A percentile compares a stretch with the other conserved stretches of the same genome.
Evolutionary conservation across 108 stramenopile species (phyloP).

Genomic region (Stephanodiscus triporus): DNA sequence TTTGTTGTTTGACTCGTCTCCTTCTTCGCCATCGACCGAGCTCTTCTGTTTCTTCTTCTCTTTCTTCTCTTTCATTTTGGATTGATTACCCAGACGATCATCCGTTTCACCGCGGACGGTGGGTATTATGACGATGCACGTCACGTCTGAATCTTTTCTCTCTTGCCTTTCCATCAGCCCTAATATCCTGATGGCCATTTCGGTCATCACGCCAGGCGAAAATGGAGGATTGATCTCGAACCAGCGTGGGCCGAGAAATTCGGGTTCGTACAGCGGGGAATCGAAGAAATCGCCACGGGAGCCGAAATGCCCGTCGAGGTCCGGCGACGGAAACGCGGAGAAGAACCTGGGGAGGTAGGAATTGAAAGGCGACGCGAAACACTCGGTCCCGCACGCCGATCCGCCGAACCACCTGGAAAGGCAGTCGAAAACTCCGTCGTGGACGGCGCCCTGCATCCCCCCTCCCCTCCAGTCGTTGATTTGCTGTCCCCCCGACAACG

Average conservation of each 20-base stretch:
- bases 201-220: slow-evolving; percentile 66
- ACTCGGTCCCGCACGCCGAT: slow-evolving; percentile 51
- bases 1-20: not conserved
- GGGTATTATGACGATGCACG: slow-evolving; percentile 73
- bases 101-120: slow-evolving; percentile 19
- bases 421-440: slow-evolving; percentile 63
- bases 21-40: slow-evolving; percentile 6
- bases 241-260: slow-evolving; percentile 41
- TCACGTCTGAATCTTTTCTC: slow-evolving; percentile 33
- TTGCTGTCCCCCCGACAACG: slow-evolving; percentile 72
- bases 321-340: slow-evolving; percentile 65
- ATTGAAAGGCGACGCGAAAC: slow-evolving; percentile 82
- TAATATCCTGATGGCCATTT: slow-evolving; percentile 61
- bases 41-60: slow-evolving; percentile 15
- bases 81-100: not conserved
- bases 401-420: slow-evolving; percentile 45
- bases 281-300: slow-evolving; percentile 69
- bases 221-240: slow-evolving; percentile 85
- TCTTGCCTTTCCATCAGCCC: slow-evolving; percentile 39
- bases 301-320: slow-evolving; percentile 83
- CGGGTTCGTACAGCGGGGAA: not conserved
- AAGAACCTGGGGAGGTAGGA: slow-evolving; percentile 41
- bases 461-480: slow-evolving; percentile 70
- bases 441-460: slow-evolving; percentile 85
- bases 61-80: not conserved